Evolutionary conservation across 495 filamentous ascomycete species (phyloP), one percentile per base, ranked within the genome.

Genomic region (Cryomyces minteri): DNA sequence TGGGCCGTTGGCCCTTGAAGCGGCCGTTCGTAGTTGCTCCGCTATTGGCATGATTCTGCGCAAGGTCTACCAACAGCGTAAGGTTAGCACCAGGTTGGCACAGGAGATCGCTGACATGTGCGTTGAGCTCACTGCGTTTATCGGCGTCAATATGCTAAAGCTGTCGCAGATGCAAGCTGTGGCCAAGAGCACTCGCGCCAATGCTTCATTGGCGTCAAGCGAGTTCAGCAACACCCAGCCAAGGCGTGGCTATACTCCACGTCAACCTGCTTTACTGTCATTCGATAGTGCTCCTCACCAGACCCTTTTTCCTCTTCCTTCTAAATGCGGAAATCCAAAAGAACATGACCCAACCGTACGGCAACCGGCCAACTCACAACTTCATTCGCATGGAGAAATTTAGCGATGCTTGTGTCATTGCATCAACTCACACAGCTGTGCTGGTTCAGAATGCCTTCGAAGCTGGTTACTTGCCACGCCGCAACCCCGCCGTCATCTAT

Each of bases 401-500:
- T 51, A 74, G 76, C 18, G 75, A 83, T 48, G 75, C 78, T 39
- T 85, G 79, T 47, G 73, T 85, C 4, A 67, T 75, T 43, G 79
- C 80, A 3, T 80, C 78, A 0, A 68, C 73, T n/a, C 74, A 79
- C 41, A 79, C 74, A 1, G 69, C 84, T 30, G 70, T 73, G 36
- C 62, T 80, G 18, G 65, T 78, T 5, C 69, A 76, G 46, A 67
- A 65, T 45, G 74, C 77, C 5, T 60, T 71, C 32, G 69, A 73
- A 45, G 71, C 66, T 11, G 55, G 65, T 8, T 77, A 80, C 47
- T 64, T 84, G n/a, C 75, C 80, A 0, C 71, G 67, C 39, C 66
- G 80, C 29, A 73, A 83, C 41, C 79, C 80, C 0, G 80, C 82
- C 45, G 59, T 82, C 50, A 76, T 82, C 47, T 81, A 84, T 54